Evolutionary conservation across 2,329 filamentous ascomycete genomes (phyloP), one percentile per base, ranked within the genome.

Genomic region (Hypoxylon sp.): DNA sequence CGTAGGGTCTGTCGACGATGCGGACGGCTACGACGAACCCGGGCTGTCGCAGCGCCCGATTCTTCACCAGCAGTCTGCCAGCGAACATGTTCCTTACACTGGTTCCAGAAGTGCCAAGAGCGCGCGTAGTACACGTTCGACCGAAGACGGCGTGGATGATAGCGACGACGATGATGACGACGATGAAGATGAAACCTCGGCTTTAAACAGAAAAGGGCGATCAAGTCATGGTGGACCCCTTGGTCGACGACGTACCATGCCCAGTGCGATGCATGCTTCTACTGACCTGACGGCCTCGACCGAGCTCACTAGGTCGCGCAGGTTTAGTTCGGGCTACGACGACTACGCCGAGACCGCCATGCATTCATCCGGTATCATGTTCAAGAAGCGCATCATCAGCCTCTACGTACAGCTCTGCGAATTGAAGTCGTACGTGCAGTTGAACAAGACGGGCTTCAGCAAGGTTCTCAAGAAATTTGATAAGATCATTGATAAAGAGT

Each of bases 401-500:
- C 83, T 94, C 63, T 99, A 97, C 75, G 95, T 99, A 47, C 91
- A 92, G 68, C 82, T 98, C 17, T 97, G 94, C 79, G 95, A 97
- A 77, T 87, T 99, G 72, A 96, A 97, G 75, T 98, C 94, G 1
- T 99, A 94, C 74, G 89, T 94, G 57, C 94, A 98, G 80, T 87
- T 99, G 66, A 99, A 99, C 83, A 91, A 91, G 79, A 99, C 95
- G 0, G 95, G 95, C 11, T 99, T 99, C 79, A 88, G 90, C 73
- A 99, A 99, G 79, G 94, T 97, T 0, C 81, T 98, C 70, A 99
- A 99, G 80, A 99, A 99, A 78, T 99, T 95, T 74, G 95, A 99
- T 84, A 99, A 99, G 82, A 98, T 91, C 59, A 80, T 97, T 60
- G 91, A 97, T 77, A 89, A 90, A 68, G 89, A 89, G 71, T 82